Evolutionary conservation across 768 basidiomycete genomes (phyloP).

Genomic region (Pulveroboletus sp.): DNA sequence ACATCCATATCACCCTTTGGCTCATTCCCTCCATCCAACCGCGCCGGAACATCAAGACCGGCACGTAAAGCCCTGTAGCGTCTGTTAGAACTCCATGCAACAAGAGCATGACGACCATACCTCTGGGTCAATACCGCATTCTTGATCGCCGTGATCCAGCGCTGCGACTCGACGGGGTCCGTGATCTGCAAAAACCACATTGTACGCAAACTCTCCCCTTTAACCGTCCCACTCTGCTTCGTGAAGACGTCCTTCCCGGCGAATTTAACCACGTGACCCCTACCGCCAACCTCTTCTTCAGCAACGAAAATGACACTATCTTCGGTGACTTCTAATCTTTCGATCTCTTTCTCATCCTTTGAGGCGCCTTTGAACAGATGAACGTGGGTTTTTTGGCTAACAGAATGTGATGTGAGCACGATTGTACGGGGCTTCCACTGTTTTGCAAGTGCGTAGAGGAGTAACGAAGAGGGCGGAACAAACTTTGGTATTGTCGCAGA

Average conservation of each 20-base stretch:
- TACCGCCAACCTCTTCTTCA: slow-evolving; percentile 46
- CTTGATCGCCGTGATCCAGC: slow-evolving; percentile 75
- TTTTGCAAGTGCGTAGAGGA: slow-evolving; percentile 67
- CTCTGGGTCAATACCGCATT: slow-evolving; percentile 65
- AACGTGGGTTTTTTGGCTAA: slow-evolving; percentile 44
- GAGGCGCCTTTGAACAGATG: slow-evolving; percentile 67
- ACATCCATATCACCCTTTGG: slow-evolving; percentile 81
- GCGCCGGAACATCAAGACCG: slow-evolving; percentile 50
- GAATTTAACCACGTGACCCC: slow-evolving; percentile 57
- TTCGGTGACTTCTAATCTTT: slow-evolving; percentile 72
- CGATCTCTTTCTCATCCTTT: slow-evolving; percentile 62
- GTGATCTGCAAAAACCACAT: slow-evolving; percentile 65
- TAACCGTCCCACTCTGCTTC: slow-evolving; percentile 23
- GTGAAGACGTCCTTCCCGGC: slow-evolving; percentile 58
- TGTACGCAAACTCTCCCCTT: slow-evolving; percentile 4
- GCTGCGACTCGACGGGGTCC: slow-evolving; percentile 57
- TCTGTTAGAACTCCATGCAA: not conserved
- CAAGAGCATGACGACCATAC: slow-evolving; percentile 31
- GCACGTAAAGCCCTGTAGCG: slow-evolving; percentile 57
- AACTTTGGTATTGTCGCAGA: slow-evolving; percentile 60
- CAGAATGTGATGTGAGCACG: slow-evolving; percentile 46
- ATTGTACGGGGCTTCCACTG: slow-evolving; percentile 68
- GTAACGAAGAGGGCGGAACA: slow-evolving; percentile 60
- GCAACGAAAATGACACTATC: slow-evolving; percentile 73
- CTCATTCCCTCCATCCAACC: slow-evolving; percentile 44